Evolutionary conservation across 306 rosid species (phyloP), one percentile per base, ranked within the genome.

Genomic region (Cicer arietinum): DNA sequence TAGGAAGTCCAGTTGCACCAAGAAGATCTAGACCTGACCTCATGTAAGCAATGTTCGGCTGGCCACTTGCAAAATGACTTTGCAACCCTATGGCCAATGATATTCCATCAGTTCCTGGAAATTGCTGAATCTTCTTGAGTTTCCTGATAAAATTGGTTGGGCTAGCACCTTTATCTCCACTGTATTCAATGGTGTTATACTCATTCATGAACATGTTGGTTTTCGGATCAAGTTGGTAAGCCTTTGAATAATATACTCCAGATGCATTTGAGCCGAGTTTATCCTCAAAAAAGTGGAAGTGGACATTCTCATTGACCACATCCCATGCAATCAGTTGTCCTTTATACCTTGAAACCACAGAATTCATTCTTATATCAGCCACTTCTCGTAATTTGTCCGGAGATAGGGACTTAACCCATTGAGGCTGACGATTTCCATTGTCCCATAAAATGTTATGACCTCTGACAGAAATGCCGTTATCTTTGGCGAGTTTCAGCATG

Each of bases 401-500:
- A 76, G 87, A 79, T 22, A 89, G 79, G 47, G 85, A 56, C 50
- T 81, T 79, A 65, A 87, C 97, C 97, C 97, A 91, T 1, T 67
- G 30, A 20, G 89, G 89, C 51, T 91, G 89, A 11, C 11, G 1
- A 0, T 45, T 76, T 5, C 61, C 71, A 25, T 88, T 1, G 74
- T 89, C 91, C 97, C 97, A 91, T 59, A 91, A 86, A 22, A 91
- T 75, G 71, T 80, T 89, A 66, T 91, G 97, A 6, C 97, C 97
- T 78, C 94, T 84, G 48, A 89, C 82, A 53, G 76, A 43, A 74
- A 91, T 86, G 35, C 70, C 85, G 41, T 89, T 67, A n/a, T 82
- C 54, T 69, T 83, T 81, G 65, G 84, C 11, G 40, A 89, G 87
- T 41, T 78, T 30, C 14, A 89, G 16, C 97, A 89, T 89, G 83